A percentile compares a stretch with the other conserved stretches of the same genome.
phyloP scores from a whole-genome alignment of 2,329 filamentous ascomycete species.

The Sporothrix protearum region DNA sequence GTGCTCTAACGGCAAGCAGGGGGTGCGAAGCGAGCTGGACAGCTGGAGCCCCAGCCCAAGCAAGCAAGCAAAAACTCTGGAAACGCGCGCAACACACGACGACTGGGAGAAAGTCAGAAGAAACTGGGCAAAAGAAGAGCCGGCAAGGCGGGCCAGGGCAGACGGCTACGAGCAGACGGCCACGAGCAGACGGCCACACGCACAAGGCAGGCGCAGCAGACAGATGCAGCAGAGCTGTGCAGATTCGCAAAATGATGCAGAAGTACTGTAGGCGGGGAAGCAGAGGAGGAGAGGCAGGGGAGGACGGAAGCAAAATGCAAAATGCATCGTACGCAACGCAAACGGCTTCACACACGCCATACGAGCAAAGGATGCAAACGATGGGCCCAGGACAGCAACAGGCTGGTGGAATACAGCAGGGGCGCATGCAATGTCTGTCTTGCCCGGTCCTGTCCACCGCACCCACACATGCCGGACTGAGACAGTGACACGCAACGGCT shows the following conservation, averaged over 20 bases:
- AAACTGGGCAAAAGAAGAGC: not conserved
- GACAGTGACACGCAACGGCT: slow-evolving; percentile 16
- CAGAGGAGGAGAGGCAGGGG: not conserved
- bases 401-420: not conserved
- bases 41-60: not conserved
- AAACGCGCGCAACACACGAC: not conserved
- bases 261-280: not conserved
- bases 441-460: not conserved
- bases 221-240: not conserved
- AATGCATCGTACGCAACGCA: not conserved
- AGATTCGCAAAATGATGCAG: not conserved
- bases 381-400: not conserved
- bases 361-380: not conserved
- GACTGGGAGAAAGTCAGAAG: not conserved
- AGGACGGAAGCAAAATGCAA: not conserved
- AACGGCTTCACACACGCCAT: not conserved
- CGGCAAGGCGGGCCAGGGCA: not conserved
- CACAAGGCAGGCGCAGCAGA: not conserved
- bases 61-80: not conserved
- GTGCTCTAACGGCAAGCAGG: slow-evolving; percentile 15
- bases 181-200: not conserved
- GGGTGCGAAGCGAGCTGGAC: slow-evolving; percentile 12
- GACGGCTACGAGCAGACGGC: not conserved
- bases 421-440: not conserved
- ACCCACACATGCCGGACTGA: slow-evolving; percentile 12